Evolutionary conservation across 1,139 yeast genomes (phyloP).

Genomic region (Sugiyamaella novakii): DNA sequence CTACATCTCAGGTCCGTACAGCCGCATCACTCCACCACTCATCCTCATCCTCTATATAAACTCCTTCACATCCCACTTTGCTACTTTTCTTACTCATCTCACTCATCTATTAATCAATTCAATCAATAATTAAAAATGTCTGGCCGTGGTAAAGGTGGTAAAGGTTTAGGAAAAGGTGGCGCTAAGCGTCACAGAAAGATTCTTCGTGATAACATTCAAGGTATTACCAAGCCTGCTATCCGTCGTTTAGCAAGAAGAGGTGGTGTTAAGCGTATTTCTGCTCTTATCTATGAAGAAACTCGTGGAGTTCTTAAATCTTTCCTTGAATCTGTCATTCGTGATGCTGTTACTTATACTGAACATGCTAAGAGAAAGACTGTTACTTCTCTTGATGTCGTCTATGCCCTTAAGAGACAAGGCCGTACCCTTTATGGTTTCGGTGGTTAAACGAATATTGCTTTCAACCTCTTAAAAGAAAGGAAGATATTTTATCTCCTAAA

Average conservation of each 20-base stretch:
- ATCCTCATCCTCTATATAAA: too few relatives aligned
- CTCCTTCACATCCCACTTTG: too few relatives aligned
- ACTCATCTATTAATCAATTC: slow-evolving; percentile 1
- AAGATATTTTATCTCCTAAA: too few relatives aligned
- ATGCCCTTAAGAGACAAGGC: slow-evolving; percentile 99
- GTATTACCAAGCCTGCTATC: slow-evolving; percentile 99
- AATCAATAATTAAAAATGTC: slow-evolving; percentile 61
- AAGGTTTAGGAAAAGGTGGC: slow-evolving; percentile 98
- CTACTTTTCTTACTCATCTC: too few relatives aligned
- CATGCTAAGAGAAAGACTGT: slow-evolving; percentile 99
- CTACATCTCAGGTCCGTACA: too few relatives aligned
- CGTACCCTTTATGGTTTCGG: slow-evolving; percentile 99
- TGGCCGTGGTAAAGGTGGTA: slow-evolving; percentile 99
- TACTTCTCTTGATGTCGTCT: slow-evolving; percentile 96
- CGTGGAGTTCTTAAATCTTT: slow-evolving; percentile 95
- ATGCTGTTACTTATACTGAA: slow-evolving; percentile 98
- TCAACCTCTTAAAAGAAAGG: background rate
- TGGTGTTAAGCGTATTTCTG: slow-evolving; percentile 99
- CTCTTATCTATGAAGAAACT: slow-evolving; percentile 97
- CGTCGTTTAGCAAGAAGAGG: slow-evolving; percentile 99
- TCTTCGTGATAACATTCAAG: slow-evolving; percentile 98
- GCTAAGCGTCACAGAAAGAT: slow-evolving; percentile 99
- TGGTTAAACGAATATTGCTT: slow-evolving; percentile 58
- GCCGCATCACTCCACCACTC: too few relatives aligned
- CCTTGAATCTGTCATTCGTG: slow-evolving; percentile 97